Evolutionary conservation across 75 land plant genomes (phyloP).

Genomic region (Ceratopteris richardii): DNA sequence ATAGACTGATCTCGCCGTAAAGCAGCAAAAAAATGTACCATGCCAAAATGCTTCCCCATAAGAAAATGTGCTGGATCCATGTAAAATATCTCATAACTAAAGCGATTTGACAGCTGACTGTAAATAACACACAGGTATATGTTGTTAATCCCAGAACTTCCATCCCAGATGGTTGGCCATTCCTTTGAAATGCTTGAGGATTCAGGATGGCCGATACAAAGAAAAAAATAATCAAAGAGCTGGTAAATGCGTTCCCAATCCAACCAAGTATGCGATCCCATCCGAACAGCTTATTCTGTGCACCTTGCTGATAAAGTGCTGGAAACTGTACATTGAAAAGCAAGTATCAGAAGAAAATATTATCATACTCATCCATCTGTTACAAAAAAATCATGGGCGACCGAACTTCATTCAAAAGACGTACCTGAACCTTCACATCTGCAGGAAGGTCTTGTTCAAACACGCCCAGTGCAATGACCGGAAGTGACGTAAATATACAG

Average conservation of each 20-base stretch:
- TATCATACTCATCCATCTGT: too few relatives aligned
- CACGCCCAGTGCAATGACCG: slow-evolving; percentile 12
- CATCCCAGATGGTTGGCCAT: slow-evolving; percentile 47
- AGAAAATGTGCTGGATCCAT: slow-evolving; percentile 59
- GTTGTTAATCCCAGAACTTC: slow-evolving; percentile 55
- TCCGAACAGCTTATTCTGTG: slow-evolving; percentile 58
- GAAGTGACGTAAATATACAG: slow-evolving; percentile 20
- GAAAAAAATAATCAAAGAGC: slow-evolving; percentile 57
- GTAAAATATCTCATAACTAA: slow-evolving; percentile 73
- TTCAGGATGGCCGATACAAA: slow-evolving; percentile 33
- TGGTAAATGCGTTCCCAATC: slow-evolving; percentile 57
- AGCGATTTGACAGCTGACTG: slow-evolving; percentile 73
- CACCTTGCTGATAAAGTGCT: slow-evolving; percentile 74
- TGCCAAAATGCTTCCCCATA: slow-evolving; percentile 65
- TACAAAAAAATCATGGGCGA: too few relatives aligned
- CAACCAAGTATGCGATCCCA: slow-evolving; percentile 73
- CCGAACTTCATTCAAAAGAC: not conserved
- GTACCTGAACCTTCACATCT: not conserved
- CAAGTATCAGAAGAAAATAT: not conserved
- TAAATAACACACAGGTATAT: slow-evolving; percentile 80
- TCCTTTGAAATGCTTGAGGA: slow-evolving; percentile 50
- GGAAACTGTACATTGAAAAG: slow-evolving; percentile 54
- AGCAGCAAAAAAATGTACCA: slow-evolving; percentile 73
- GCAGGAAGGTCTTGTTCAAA: slow-evolving; percentile 25
- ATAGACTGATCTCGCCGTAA: slow-evolving; percentile 61